Evolutionary conservation across 306 rosid genomes (phyloP).

Genomic region (Cucumis hystrix): DNA sequence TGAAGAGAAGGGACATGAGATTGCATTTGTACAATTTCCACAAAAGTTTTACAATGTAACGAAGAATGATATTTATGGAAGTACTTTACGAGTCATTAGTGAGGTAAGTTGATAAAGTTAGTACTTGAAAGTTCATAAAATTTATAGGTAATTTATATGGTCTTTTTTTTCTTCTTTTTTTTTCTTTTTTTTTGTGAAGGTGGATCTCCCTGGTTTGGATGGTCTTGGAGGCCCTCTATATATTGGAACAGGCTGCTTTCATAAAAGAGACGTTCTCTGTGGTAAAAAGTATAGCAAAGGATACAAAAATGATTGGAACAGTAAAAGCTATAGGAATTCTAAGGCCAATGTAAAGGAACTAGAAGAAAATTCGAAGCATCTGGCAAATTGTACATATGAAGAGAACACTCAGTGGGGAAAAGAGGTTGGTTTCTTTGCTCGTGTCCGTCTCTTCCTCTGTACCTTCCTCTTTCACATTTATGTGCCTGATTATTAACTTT

Average conservation of each 20-base stretch:
- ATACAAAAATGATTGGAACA: slow-evolving; percentile 21
- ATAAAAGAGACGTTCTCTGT: slow-evolving; percentile 50
- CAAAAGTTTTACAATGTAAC: slow-evolving; percentile 40
- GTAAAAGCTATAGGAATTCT: slow-evolving; percentile 5
- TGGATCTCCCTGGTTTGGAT: slow-evolving; percentile 51
- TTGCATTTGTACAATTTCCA: slow-evolving; percentile 67
- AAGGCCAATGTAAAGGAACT: slow-evolving; percentile 17
- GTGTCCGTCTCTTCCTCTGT: neutral
- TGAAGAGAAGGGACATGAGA: slow-evolving; percentile 50
- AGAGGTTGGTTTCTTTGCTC: slow-evolving; percentile 36
- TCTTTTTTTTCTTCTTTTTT: neutral
- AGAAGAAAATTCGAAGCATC: slow-evolving; percentile 38
- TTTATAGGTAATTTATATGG: neutral
- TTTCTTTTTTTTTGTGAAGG: slow-evolving; percentile 11
- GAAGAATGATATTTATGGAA: slow-evolving; percentile 47
- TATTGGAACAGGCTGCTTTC: slow-evolving; percentile 68
- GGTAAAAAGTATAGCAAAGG: slow-evolving; percentile 36
- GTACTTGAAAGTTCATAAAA: neutral
- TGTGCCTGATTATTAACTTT: neutral
- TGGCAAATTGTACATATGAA: slow-evolving; percentile 55
- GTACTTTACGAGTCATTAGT: neutral
- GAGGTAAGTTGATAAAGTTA: slow-evolving; percentile 26
- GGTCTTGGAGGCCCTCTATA: slow-evolving; percentile 59
- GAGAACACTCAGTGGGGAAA: slow-evolving; percentile 73
- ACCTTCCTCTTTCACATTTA: neutral